These are phyloP conservation scores for Nematocida homosporus DNA, from an alignment of 371 early-diverging fungal species.

Conservation along the genomic window DNA sequence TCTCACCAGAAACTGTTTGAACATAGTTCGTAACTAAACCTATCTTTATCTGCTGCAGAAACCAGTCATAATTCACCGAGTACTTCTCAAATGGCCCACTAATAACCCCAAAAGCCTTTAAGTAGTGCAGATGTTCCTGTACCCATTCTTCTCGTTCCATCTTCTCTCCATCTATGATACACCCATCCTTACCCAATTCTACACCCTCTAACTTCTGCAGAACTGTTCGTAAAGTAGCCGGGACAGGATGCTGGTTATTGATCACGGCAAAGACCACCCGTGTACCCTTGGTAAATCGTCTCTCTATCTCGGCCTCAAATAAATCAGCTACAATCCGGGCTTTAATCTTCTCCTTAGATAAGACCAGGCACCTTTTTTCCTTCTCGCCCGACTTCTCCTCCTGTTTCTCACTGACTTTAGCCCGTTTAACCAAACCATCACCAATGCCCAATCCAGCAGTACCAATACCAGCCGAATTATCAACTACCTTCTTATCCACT, in stretches of 20 bases:
- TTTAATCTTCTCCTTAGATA: background rate
- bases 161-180: background rate
- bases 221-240: background rate
- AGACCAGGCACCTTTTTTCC: background rate
- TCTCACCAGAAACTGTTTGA: conserved; percentile 5
- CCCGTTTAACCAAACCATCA: background rate
- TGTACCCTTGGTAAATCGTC: background rate
- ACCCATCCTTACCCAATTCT: background rate
- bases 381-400: background rate
- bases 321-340: background rate
- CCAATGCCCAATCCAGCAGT: too few species aligned
- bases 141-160: background rate
- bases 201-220: background rate
- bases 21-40: conserved; percentile 11
- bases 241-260: background rate
- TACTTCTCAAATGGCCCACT: conserved; percentile 43
- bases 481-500: too few species aligned
- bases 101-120: conserved; percentile 29
- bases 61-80: conserved; percentile 18
- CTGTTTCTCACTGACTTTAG: background rate
- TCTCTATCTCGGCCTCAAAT: conserved; percentile 14
- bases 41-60: conserved; percentile 20
- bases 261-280: background rate
- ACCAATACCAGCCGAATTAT: too few species aligned
- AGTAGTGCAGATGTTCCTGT: conserved; percentile 18